phyloP scores from a whole-genome alignment of 2,329 filamentous ascomycete species.

The Exophiala aquamarina region DNA sequence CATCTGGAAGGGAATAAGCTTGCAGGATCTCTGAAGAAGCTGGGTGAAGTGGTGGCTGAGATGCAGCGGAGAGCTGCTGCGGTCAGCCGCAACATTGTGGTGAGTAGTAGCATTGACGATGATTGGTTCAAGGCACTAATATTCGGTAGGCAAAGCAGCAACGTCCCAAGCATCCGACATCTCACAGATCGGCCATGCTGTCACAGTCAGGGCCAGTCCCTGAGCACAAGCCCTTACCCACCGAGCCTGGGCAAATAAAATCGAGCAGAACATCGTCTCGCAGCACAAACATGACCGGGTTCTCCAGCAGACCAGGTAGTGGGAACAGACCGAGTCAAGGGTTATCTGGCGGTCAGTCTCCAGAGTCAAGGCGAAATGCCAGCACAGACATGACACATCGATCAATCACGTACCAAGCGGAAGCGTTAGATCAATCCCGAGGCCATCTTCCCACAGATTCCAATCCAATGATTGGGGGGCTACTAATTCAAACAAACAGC shows the following conservation, averaged over 20 bases:
- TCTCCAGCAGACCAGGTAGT: constrained; percentile 17
- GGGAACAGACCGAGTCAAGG: constrained; percentile 18
- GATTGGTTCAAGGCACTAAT: constrained; percentile 8
- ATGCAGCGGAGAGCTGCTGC: constrained; percentile 83
- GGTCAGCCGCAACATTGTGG: constrained; percentile 61
- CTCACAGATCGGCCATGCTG: constrained; percentile 10
- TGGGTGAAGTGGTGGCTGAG: constrained; percentile 76
- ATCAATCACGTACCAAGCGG: constrained; percentile 4
- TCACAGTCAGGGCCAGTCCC: constrained; percentile 12
- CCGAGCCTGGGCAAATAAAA: constrained; percentile 14
- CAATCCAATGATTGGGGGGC: constrained; percentile 4
- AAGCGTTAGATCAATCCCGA: constrained; percentile 4
- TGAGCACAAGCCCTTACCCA: constrained; percentile 17
- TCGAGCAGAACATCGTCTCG: constrained; percentile 20
- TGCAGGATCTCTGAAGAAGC: constrained; percentile 67
- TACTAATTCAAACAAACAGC: constrained; percentile 8
- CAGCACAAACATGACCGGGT: constrained; percentile 13
- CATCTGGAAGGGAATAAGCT: constrained; percentile 71
- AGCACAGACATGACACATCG: background rate
- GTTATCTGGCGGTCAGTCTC: constrained; percentile 8
- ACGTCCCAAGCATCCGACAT: constrained; percentile 12
- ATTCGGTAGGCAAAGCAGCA: constrained; percentile 14
- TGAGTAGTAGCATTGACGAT: constrained; percentile 4
- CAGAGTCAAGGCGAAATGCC: constrained; percentile 4
- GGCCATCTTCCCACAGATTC: constrained; percentile 2